Base-by-base conservation (phyloP, 805 yeast species). In the Candida khao-thaluensis region DNA sequence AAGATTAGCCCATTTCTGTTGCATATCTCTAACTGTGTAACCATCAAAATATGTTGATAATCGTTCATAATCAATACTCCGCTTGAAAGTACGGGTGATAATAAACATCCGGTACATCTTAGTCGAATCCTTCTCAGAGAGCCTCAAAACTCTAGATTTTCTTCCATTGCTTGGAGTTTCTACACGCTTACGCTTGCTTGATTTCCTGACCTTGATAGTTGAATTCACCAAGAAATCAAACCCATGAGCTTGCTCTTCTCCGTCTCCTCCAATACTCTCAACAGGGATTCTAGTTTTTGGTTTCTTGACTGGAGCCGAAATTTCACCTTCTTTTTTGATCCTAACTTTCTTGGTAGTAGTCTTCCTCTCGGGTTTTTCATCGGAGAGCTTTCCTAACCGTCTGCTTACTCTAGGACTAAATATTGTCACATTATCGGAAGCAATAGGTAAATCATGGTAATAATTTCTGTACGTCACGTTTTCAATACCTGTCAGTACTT, bases 1-100 rank as follows among this genome's bases (percentile, higher is more conserved):
- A 7, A 85, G 70, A 14, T 76, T 67, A 1, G 83, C 77, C 96
- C 96, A 90, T 43, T 76, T 80, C 36, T 77, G 75, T 45, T 71
- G 72, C 18, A 82, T 60, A 8, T 70, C 64, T 7, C 70, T 75
- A 1, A 74, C 62, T 18, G 54, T 59, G 23, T 63, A 53, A 12
- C 57, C 71, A 4, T 62, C 68, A 33, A 85, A 74, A 5, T 77
- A 55, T 0, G 51, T 53, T 0, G 82, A 69, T 5, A 89, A 79
- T 24, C 69, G 59, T 0, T 70, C 72, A 84, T 95, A 89, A 43
- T 79, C 81, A 26, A 85, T 82, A 11, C 77, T 77, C 30, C 75
- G 70, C 12, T 56, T 54, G 27, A 84, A 71, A 11, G 89, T 74
- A 45, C 82, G 80, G 3, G 82, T 75, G 14, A 86, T 81, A 9